These are phyloP conservation scores for Sclerotinia borealis DNA, from an alignment of 2,329 filamentous ascomycete genomes.

Conservation along the genomic window DNA sequence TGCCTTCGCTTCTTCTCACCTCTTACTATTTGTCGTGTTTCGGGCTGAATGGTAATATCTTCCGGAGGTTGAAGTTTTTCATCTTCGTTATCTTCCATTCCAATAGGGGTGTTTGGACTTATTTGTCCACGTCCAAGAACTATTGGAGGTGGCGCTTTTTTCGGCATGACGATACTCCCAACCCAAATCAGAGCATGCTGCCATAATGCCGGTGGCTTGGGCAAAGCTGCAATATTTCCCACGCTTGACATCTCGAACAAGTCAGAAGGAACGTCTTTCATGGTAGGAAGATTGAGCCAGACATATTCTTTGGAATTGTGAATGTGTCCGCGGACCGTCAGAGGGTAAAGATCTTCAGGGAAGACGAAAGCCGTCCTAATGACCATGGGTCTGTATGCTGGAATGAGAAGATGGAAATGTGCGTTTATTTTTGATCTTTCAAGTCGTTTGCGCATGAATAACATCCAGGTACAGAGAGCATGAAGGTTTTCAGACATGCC, in stretches of 20 bases:
- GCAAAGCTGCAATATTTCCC: constrained; percentile 10
- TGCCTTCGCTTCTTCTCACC: constrained; percentile 6
- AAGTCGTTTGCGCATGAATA: constrained; percentile 17
- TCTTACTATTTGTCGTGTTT: constrained; percentile 3
- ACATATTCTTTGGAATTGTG: constrained; percentile 36
- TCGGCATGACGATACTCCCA: constrained; percentile 8
- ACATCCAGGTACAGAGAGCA: constrained; percentile 37
- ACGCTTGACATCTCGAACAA: constrained; percentile 12
- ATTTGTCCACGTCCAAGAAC: background rate
- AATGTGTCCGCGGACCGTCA: constrained; percentile 37
- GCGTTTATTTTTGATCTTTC: constrained; percentile 24
- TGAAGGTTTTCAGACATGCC: constrained; percentile 39
- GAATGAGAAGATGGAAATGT: constrained; percentile 36
- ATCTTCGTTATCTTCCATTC: background rate
- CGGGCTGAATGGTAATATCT: constrained; percentile 7
- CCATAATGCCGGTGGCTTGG: constrained; percentile 8
- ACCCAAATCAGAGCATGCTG: constrained; percentile 9
- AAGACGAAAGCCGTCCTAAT: constrained; percentile 35
- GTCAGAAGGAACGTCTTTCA: constrained; percentile 9
- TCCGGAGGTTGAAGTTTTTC: constrained; percentile 5
- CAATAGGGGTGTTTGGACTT: background rate
- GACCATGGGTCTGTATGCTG: constrained; percentile 37
- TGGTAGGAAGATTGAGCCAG: constrained; percentile 34
- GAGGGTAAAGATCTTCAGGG: constrained; percentile 35
- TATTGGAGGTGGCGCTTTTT: constrained; percentile 8